These are phyloP conservation scores for Aspergillus diversus DNA, from an alignment of 495 filamentous ascomycete genomes.

Conservation along the genomic window DNA sequence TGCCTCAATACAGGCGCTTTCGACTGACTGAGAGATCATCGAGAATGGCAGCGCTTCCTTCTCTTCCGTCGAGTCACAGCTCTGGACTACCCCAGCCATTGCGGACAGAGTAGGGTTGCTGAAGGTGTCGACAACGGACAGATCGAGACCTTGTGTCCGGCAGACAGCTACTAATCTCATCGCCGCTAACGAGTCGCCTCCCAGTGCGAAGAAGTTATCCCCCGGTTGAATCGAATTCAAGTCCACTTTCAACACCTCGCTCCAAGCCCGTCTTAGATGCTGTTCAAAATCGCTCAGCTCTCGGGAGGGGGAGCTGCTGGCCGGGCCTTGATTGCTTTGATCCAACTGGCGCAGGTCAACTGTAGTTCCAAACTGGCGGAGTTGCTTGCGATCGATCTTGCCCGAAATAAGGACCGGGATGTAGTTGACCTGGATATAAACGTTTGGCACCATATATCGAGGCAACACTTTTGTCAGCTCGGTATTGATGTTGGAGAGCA, in stretches of 20 bases:
- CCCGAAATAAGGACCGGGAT: constrained; percentile 47
- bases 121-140: constrained; percentile 49
- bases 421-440: constrained; percentile 44
- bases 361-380: constrained; percentile 36
- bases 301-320: constrained; percentile 20
- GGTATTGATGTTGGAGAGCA: constrained; percentile 31
- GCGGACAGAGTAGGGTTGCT: constrained; percentile 50
- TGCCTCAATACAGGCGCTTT: constrained; percentile 36
- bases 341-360: constrained; percentile 40
- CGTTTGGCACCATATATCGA: constrained; percentile 49
- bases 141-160: constrained; percentile 34
- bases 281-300: constrained; percentile 42
- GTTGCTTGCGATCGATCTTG: constrained; percentile 48
- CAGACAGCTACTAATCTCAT: constrained; percentile 53
- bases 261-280: constrained; percentile 47
- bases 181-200: constrained; percentile 65
- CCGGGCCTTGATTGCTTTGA: constrained; percentile 24
- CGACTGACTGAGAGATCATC: constrained; percentile 35
- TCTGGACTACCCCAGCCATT: constrained; percentile 35
- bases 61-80: constrained; percentile 15
- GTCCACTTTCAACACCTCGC: constrained; percentile 41
- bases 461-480: constrained; percentile 40
- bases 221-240: constrained; percentile 34
- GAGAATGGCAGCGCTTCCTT: constrained; percentile 36
- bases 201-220: constrained; percentile 61